Evolutionary conservation across 768 basidiomycete genomes (phyloP).

Genomic region (Psilocybe subaeruginosa): DNA sequence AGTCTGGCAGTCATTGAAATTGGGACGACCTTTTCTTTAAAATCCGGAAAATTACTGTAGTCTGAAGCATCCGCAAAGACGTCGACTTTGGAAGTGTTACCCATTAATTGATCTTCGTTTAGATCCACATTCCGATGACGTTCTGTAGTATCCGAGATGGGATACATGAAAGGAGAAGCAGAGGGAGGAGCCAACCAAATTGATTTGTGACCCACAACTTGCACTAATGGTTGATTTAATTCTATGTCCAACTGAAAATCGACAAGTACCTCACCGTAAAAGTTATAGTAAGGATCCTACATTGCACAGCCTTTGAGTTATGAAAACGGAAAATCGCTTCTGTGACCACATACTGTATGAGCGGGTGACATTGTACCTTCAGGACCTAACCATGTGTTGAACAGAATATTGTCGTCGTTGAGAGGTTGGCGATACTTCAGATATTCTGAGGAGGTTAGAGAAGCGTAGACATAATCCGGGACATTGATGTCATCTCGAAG

Average conservation of each 20-base stretch:
- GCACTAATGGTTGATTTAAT: slow-evolving; percentile 51
- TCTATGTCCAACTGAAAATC: slow-evolving; percentile 3
- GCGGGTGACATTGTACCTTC: slow-evolving; percentile 82
- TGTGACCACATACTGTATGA: slow-evolving; percentile 63
- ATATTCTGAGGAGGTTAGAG: slow-evolving; percentile 45
- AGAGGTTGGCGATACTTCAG: slow-evolving; percentile 64
- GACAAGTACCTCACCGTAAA: slow-evolving; percentile 63
- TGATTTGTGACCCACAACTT: slow-evolving; percentile 87
- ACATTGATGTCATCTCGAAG: slow-evolving; percentile 74
- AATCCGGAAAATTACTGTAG: slow-evolving; percentile 47
- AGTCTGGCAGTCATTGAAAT: slow-evolving; percentile 65
- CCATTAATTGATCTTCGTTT: slow-evolving; percentile 44
- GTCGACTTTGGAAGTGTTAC: slow-evolving; percentile 84
- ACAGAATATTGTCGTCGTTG: slow-evolving; percentile 65
- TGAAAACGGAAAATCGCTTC: slow-evolving; percentile 5
- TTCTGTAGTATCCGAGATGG: slow-evolving; percentile 33
- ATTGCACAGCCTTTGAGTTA: slow-evolving; percentile 5
- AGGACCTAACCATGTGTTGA: slow-evolving; percentile 87
- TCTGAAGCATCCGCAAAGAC: slow-evolving; percentile 54
- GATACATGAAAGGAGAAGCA: slow-evolving; percentile 59
- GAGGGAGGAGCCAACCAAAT: slow-evolving; percentile 89
- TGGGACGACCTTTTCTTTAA: slow-evolving; percentile 59
- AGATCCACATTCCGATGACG: slow-evolving; percentile 12
- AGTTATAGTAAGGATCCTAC: slow-evolving; percentile 93
- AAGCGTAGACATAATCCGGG: slow-evolving; percentile 90